These are phyloP conservation scores for Quercus agrifolia DNA, from an alignment of 306 rosid genomes.

Conservation along the genomic window DNA sequence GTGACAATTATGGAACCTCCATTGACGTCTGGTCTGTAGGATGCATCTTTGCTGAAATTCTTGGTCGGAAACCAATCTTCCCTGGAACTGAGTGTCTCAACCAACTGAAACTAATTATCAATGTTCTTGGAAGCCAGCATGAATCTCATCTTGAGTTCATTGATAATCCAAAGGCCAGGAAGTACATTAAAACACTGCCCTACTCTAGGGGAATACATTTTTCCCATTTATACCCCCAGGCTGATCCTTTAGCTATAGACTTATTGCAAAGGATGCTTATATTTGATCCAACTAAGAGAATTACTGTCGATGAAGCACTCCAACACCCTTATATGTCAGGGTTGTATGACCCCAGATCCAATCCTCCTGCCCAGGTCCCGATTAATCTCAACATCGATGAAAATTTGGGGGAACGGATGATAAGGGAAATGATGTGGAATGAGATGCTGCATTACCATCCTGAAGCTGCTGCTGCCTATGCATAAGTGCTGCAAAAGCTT, in stretches of 20 bases:
- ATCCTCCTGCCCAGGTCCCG: conserved; percentile 57
- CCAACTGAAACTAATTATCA: conserved; percentile 69
- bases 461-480: conserved; percentile 38
- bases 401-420: conserved; percentile 42
- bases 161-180: conserved; percentile 56
- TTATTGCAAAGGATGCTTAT: conserved; percentile 77
- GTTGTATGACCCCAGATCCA: conserved; percentile 52
- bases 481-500: conserved; percentile 23
- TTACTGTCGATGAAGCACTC: conserved; percentile 67
- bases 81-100: conserved; percentile 79
- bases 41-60: conserved; percentile 92
- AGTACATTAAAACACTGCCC: conserved; percentile 57
- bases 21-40: conserved; percentile 95
- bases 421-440: conserved; percentile 84
- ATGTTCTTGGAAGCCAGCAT: conserved; percentile 69
- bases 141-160: conserved; percentile 63
- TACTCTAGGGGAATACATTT: conserved; percentile 53
- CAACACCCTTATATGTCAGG: conserved; percentile 79
- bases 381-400: conserved; percentile 70
- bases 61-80: conserved; percentile 78
- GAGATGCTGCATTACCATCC: conserved; percentile 85
- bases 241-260: conserved; percentile 80
- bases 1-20: conserved; percentile 83
- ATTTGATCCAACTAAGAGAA: conserved; percentile 82
- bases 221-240: conserved; percentile 58